These are phyloP conservation scores for Populus tomentosa DNA, from an alignment of 441 rosid genomes.

Conservation along the genomic window DNA sequence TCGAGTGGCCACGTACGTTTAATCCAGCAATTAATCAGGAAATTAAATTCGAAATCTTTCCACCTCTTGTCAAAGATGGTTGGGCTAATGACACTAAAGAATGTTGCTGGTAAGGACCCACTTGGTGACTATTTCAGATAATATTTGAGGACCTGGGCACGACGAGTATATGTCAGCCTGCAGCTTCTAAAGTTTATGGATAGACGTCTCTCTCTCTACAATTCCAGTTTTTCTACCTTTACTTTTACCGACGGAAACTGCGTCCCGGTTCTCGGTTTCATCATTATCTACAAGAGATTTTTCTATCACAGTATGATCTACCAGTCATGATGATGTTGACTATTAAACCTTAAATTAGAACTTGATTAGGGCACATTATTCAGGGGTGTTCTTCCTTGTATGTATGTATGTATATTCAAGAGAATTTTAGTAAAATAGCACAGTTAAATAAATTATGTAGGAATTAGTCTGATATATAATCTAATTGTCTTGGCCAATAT, in stretches of 20 bases:
- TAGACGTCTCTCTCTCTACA: not conserved
- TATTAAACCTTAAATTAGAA: too few species aligned
- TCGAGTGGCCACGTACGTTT: not conserved
- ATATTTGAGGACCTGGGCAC: not conserved
- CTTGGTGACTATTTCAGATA: not conserved
- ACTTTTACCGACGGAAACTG: not conserved
- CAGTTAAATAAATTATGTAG: too few species aligned
- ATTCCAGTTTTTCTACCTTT: not conserved
- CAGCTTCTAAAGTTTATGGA: not conserved
- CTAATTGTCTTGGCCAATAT: too few species aligned
- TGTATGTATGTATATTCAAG: too few species aligned
- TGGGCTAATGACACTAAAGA: not conserved
- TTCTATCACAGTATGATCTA: not conserved
- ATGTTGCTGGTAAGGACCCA: not conserved
- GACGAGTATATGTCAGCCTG: not conserved
- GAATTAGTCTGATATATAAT: too few species aligned
- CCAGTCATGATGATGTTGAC: not conserved
- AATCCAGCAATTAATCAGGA: not conserved
- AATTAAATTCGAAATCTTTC: not conserved
- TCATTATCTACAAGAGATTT: not conserved
- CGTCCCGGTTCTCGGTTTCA: not conserved
- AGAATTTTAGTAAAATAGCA: too few species aligned
- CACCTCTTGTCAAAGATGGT: not conserved
- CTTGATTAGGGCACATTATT: not conserved
- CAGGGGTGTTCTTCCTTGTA: too few species aligned